These are phyloP conservation scores for Naganishia vishniacii DNA, from an alignment of 768 basidiomycete species.

Conservation along the genomic window DNA sequence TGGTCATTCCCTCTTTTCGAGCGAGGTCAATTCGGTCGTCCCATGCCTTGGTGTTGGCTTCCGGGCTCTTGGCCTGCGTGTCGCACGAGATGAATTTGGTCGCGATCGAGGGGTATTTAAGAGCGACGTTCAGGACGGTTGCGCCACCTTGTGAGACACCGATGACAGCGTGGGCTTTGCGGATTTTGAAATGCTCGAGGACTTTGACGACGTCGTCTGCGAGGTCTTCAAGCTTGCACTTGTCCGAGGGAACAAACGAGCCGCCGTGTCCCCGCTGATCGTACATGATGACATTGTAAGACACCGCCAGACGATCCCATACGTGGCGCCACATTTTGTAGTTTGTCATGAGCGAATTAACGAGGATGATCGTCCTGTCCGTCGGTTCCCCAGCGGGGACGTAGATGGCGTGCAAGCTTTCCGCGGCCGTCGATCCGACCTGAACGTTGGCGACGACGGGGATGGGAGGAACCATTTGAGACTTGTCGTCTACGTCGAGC, in stretches of 20 bases:
- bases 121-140: conserved; percentile 44
- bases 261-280: conserved; percentile 48
- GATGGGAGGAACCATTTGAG: conserved; percentile 49
- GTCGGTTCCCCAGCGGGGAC: conserved; percentile 16
- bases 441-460: conserved; percentile 12
- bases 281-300: conserved; percentile 44
- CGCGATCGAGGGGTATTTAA: conserved; percentile 33
- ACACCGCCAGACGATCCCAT: conserved; percentile 33
- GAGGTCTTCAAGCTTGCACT: conserved; percentile 38
- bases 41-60: conserved; percentile 46
- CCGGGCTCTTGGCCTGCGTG: conserved; percentile 45
- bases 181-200: conserved; percentile 35
- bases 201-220: conserved; percentile 43
- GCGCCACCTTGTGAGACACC: conserved; percentile 49
- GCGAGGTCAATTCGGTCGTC: conserved; percentile 46
- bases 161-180: conserved; percentile 38
- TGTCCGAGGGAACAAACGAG: conserved; percentile 38
- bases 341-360: conserved; percentile 48
- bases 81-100: conserved; percentile 43
- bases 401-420: conserved; percentile 16
- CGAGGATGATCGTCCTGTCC: conserved; percentile 34
- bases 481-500: conserved; percentile 59
- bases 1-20: conserved; percentile 32
- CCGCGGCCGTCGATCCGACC: not conserved
- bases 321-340: conserved; percentile 41